phyloP scores from a whole-genome alignment of 2,329 filamentous ascomycete genomes.

The Trichoderma breve region DNA sequence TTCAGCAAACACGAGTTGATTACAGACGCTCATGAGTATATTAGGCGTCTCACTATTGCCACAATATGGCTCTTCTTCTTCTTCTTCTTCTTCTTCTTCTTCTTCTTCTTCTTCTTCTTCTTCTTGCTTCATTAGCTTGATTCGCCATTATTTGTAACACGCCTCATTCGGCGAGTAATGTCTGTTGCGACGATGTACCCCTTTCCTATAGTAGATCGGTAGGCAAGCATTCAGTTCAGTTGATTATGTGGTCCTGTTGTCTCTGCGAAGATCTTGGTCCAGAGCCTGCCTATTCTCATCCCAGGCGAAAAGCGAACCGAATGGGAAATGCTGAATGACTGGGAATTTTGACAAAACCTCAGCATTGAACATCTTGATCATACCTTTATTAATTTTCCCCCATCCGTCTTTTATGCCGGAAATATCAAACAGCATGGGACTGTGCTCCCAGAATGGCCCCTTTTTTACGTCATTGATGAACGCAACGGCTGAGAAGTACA shows the following conservation, averaged over 20 bases:
- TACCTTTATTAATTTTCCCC: conserved; percentile 99
- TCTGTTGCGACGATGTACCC: background rate
- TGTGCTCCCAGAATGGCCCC: conserved; percentile 96
- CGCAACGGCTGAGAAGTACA: conserved; percentile 94
- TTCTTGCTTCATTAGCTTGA: background rate
- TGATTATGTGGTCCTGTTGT: background rate
- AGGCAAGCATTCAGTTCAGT: background rate
- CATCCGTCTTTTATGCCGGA: conserved; percentile 89
- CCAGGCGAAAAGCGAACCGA: conserved; percentile 79
- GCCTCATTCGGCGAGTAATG: background rate
- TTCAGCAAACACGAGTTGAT: background rate
- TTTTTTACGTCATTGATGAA: conserved; percentile 98
- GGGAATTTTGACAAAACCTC: conserved; percentile 97
- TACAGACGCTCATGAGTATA: background rate
- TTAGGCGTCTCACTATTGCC: background rate
- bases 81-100: background rate
- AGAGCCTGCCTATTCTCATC: conserved; percentile 62
- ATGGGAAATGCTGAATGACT: conserved; percentile 94
- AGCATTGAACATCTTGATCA: conserved; percentile 99
- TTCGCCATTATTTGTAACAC: background rate
- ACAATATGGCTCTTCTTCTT: background rate
- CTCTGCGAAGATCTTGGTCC: background rate
- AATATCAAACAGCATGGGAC: conserved; percentile 89
- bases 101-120: background rate
- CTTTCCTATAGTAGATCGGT: background rate